Percentiles rank a stretch among this genome's conserved stretches.
Evolutionary conservation across 331 rosid genomes (phyloP).

Genomic region (Rhamnella rubrinervis): DNA sequence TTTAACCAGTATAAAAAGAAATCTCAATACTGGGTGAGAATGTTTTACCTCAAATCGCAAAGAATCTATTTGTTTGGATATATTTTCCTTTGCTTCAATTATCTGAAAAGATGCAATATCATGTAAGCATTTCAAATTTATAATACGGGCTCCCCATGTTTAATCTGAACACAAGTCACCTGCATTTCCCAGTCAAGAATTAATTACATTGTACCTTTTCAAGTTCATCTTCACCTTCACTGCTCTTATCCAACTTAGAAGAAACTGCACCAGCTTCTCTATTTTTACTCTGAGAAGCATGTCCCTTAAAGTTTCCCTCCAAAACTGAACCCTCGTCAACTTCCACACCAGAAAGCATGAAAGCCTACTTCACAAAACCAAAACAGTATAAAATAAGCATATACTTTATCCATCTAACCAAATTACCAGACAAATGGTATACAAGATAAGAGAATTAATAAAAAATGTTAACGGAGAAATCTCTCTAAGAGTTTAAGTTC

Average conservation of each 20-base stretch:
- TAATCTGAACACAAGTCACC: constrained; percentile 25
- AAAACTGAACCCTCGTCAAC: constrained; percentile 28
- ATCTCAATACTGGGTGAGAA: background rate
- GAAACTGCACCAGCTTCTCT: constrained; percentile 20
- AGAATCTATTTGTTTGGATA: constrained; percentile 39
- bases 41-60: constrained; percentile 80
- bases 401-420: background rate
- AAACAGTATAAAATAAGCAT: background rate
- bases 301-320: constrained; percentile 37
- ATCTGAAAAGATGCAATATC: constrained; percentile 35
- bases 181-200: constrained; percentile 29
- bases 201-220: constrained; percentile 32
- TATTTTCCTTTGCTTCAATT: constrained; percentile 37
- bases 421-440: constrained; percentile 2
- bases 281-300: constrained; percentile 28
- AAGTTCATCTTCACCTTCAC: constrained; percentile 26
- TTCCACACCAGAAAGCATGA: constrained; percentile 29
- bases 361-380: constrained; percentile 47
- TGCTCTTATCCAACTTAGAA: constrained; percentile 17
- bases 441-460: constrained; percentile 1
- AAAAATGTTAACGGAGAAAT: background rate
- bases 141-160: too few relatives aligned
- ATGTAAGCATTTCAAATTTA: constrained; percentile 8
- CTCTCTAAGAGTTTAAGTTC: background rate
- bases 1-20: background rate